A percentile compares a stretch with the other conserved stretches of the same genome.
These are phyloP conservation scores for Arthrobotrys iridis DNA, from an alignment of 2,329 filamentous ascomycete species.

Conservation along the genomic window DNA sequence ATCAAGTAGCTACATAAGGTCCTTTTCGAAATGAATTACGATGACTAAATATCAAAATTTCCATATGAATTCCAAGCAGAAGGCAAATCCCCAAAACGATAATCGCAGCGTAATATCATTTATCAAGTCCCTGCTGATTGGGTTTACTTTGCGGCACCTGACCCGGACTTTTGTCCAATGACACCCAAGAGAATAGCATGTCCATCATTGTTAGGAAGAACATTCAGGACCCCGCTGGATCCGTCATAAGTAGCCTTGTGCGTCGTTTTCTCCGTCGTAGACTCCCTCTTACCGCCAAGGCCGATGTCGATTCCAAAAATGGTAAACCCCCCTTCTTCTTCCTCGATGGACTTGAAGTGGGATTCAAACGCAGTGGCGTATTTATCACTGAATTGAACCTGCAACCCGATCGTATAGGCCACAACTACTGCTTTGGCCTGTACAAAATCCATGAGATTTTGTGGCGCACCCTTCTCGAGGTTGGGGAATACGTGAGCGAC, in stretches of 20 bases:
- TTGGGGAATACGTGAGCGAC: conserved; percentile 8
- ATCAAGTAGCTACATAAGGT: too few species aligned
- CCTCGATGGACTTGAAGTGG: conserved; percentile 9
- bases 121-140: too few species aligned
- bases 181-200: conserved; percentile 15
- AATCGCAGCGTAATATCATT: too few species aligned
- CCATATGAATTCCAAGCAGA: too few species aligned
- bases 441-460: conserved; percentile 15
- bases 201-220: conserved; percentile 18
- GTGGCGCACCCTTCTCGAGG: conserved; percentile 3
- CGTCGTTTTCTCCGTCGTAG: conserved; percentile 9
- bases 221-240: neutral
- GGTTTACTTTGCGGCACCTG: too few species aligned
- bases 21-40: too few species aligned
- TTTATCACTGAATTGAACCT: conserved; percentile 11
- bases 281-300: neutral
- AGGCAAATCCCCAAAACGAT: too few species aligned
- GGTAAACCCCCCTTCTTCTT: conserved; percentile 1
- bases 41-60: too few species aligned
- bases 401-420: conserved; percentile 22
- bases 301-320: conserved; percentile 22
- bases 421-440: neutral
- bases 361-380: conserved; percentile 19
- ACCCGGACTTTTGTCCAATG: neutral
- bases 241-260: conserved; percentile 24